Evolutionary conservation across 176 grass and related monocot species (phyloP), one percentile per base, ranked within the genome.

Genomic region (Oryza brachyantha): DNA sequence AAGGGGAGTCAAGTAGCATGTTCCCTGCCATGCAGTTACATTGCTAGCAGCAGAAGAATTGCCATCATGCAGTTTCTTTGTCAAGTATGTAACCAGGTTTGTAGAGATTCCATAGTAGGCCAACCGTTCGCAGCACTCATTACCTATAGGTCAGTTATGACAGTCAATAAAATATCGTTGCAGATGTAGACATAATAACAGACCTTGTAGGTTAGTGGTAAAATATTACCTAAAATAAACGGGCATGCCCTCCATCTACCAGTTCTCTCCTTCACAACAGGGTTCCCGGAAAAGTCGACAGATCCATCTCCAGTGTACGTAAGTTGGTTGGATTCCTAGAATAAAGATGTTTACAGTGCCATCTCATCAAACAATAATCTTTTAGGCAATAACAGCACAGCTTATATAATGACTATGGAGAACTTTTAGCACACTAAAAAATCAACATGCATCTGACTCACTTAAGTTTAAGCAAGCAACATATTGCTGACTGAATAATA

Each of bases 201-300:
- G 0, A 42, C 1, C 58, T 17, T 29, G 25, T 13, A 10, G 3
- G 63, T 26, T 64, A 24, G 2, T 69, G 48, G 1, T 2, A 31
- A 41, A 59, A 61, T 57, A 70, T 46, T 77, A 97, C 93, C 93
- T 88, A 97, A 71, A 64, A 97, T 97, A 76, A 97, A 97, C 64
- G 93, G 90, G 31, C 93, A 97, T 84, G 93, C 93, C 83, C 55
- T 93, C 93, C 93, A 97, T 75, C 88, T 93, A 68, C 93, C 93
- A 14, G 93, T 97, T 60, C 41, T 79, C 76, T 85, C 82, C 77
- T 97, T 97, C 40, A 82, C 81, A 37, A 97, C 72, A 68, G 85
- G 93, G 39, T 93, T 92, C 41, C 93, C 90, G 3, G 78, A 77
- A 37, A 93, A 67, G 37, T 97, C 87, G 13, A 97, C 90, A 29